Base-by-base conservation (phyloP, 1,284 basidiomycete species). In the Ustilago sp. region DNA sequence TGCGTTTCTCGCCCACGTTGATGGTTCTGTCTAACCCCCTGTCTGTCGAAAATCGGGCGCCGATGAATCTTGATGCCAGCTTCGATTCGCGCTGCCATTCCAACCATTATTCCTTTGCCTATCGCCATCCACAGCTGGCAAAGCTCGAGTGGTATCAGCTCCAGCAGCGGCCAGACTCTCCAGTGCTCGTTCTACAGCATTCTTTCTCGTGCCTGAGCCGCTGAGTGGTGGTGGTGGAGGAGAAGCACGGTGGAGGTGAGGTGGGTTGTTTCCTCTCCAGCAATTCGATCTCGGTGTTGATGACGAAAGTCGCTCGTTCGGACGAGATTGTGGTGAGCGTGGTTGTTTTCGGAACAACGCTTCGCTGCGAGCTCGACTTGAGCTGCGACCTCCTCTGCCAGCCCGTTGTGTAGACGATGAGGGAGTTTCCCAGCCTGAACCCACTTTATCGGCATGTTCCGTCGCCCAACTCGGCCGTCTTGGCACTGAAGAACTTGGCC, bases 171-270 rank as follows among this genome's bases (percentile, higher is more conserved):
- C 48, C 11, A 72, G 57, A n/a, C 62, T 57, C 28, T 63, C 70
- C 8, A 72, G 17, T 8, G 70, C 70, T 1, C 61, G 70, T 41
- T 67, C 64, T 6, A 72, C 64, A 11, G 63, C 70, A 8, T 57
- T 67, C 13, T 50, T 60, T n/a, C 57, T 59, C 15, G 47, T 28
- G 13, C 51, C 35, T 34, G 69, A 64, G 39, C 43, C 60, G 28
- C 47, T 43, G 5, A 17, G n/a, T 36, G 61, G 34, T 17, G 67
- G 19, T 35, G 53, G 28, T 8, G 31, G 63, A n/a, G n/a, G n/a
- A 34, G 51, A 53, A 8, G 34, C n/a, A 2, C 9, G 34, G 5
- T 31, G 56, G 23, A 3, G 23, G 4, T 34, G 43, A 6, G 43
- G 19, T 23, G 51, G 51, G 11, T 57, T 35, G 2, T 34, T 59